phyloP scores from a whole-genome alignment of 441 rosid genomes.

The Aquilaria agallochum region DNA sequence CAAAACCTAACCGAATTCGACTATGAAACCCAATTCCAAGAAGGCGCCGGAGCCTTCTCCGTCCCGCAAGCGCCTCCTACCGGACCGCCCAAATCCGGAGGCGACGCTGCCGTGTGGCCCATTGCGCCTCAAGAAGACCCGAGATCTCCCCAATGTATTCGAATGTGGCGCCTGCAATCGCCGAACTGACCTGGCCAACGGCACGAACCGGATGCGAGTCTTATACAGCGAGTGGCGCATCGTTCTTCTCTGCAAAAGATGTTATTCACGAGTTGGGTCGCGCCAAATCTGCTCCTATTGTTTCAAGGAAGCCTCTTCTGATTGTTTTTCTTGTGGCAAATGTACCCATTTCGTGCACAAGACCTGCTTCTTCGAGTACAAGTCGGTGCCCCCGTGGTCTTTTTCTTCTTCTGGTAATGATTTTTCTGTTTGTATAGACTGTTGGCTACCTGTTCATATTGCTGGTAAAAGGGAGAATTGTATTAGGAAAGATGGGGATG shows the following conservation, averaged over 20 bases:
- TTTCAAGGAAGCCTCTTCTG: slow-evolving; percentile 26
- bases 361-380: slow-evolving; percentile 30
- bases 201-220: slow-evolving; percentile 32
- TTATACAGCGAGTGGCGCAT: slow-evolving; percentile 68
- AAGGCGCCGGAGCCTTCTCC: not conserved
- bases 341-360: slow-evolving; percentile 45
- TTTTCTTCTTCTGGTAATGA: slow-evolving; percentile 29
- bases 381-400: slow-evolving; percentile 37
- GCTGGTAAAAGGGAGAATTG: slow-evolving; percentile 14
- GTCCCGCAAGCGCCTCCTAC: slow-evolving; percentile 14
- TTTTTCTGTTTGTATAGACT: slow-evolving; percentile 48
- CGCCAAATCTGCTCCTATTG: slow-evolving; percentile 56
- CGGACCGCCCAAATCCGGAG: slow-evolving; percentile 1
- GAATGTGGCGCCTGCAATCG: slow-evolving; percentile 59
- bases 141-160: slow-evolving; percentile 47
- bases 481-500: slow-evolving; percentile 15
- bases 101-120: not conserved
- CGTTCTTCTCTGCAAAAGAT: slow-evolving; percentile 48
- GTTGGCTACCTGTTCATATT: slow-evolving; percentile 55
- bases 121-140: slow-evolving; percentile 29
- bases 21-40: not conserved
- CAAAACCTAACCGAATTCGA: not conserved
- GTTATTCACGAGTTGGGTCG: slow-evolving; percentile 36
- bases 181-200: slow-evolving; percentile 32
- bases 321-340: slow-evolving; percentile 29